phyloP scores from a whole-genome alignment of 2,329 filamentous ascomycete species.

The Trichoderma sp. region DNA sequence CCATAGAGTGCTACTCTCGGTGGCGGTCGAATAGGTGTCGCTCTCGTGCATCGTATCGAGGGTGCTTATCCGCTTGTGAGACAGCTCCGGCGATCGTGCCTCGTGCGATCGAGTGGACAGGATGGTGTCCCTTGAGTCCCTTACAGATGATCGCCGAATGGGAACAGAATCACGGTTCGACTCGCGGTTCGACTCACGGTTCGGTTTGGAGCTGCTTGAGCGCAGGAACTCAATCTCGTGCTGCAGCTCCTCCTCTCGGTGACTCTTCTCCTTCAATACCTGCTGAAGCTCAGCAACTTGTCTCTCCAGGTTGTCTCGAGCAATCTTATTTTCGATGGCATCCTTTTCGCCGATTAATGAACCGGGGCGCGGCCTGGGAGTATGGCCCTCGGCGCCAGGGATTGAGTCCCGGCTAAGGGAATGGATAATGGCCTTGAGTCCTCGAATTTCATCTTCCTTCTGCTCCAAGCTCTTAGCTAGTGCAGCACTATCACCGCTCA shows the following conservation, averaged over 20 bases:
- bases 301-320: slow-evolving; percentile 67
- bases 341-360: slow-evolving; percentile 35
- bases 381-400: slow-evolving; percentile 38
- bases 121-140: slow-evolving; percentile 66
- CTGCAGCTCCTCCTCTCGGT: slow-evolving; percentile 81
- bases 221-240: slow-evolving; percentile 71
- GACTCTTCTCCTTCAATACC: slow-evolving; percentile 68
- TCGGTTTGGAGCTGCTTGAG: slow-evolving; percentile 34
- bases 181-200: slow-evolving; percentile 26
- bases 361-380: slow-evolving; percentile 29
- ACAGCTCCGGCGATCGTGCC: slow-evolving; percentile 45
- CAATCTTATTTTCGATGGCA: slow-evolving; percentile 34
- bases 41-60: slow-evolving; percentile 70
- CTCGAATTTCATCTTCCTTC: slow-evolving; percentile 95
- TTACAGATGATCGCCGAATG: slow-evolving; percentile 57
- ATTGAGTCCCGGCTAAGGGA: slow-evolving; percentile 78
- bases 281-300: slow-evolving; percentile 77
- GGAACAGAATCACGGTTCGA: slow-evolving; percentile 31
- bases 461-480: slow-evolving; percentile 78
- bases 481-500: slow-evolving; percentile 44
- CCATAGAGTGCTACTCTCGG: slow-evolving; percentile 74
- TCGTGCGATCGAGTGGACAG: slow-evolving; percentile 54
- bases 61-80: slow-evolving; percentile 52
- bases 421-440: slow-evolving; percentile 96
- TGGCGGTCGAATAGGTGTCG: slow-evolving; percentile 66